Conservation (phyloP, 2,329 filamentous ascomycete genomes). For the Sarocladium oryzae region DNA sequence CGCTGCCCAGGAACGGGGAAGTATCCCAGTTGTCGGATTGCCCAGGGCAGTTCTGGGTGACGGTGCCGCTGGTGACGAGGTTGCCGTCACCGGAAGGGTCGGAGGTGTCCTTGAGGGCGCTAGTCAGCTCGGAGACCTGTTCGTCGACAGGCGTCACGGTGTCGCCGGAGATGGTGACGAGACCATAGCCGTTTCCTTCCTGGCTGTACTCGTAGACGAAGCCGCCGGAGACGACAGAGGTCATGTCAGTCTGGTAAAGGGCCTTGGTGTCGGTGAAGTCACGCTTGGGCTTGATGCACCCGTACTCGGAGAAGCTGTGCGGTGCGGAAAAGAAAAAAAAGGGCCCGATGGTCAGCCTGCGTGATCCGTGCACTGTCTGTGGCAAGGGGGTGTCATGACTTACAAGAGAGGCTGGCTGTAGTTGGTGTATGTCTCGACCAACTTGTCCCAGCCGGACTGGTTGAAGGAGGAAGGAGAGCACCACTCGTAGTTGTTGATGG, state of each 20-base stretch:
- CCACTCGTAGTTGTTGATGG: slow-evolving; percentile 86
- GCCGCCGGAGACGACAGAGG: slow-evolving; percentile 83
- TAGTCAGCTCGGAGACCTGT: slow-evolving; percentile 52
- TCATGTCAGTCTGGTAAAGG: slow-evolving; percentile 80
- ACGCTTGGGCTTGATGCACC: slow-evolving; percentile 68
- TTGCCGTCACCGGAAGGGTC: slow-evolving; percentile 45
- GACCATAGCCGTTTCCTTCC: slow-evolving; percentile 72
- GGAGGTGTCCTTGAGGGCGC: slow-evolving; percentile 41
- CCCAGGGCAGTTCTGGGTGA: slow-evolving; percentile 45
- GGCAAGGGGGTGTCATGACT: slow-evolving; percentile 16
- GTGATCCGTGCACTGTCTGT: too few relatives aligned
- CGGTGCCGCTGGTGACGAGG: slow-evolving; percentile 32
- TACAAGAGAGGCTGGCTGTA: slow-evolving; percentile 82
- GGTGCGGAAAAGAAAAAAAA: background rate
- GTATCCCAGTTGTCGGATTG: slow-evolving; percentile 38
- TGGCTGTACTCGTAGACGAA: slow-evolving; percentile 91
- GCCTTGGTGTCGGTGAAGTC: slow-evolving; percentile 72
- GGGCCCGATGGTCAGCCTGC: too few relatives aligned
- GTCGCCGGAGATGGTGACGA: slow-evolving; percentile 57
- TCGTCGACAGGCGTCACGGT: slow-evolving; percentile 42
- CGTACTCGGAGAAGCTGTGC: slow-evolving; percentile 74
- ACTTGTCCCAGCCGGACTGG: slow-evolving; percentile 73
- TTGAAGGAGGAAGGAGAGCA: slow-evolving; percentile 61
- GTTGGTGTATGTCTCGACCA: slow-evolving; percentile 79
- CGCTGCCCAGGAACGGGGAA: slow-evolving; percentile 24